Percentiles rank a stretch among this genome's conserved stretches.
These are phyloP conservation scores for Termitomyces sp. DNA, from an alignment of 768 basidiomycete species.

Conservation along the genomic window DNA sequence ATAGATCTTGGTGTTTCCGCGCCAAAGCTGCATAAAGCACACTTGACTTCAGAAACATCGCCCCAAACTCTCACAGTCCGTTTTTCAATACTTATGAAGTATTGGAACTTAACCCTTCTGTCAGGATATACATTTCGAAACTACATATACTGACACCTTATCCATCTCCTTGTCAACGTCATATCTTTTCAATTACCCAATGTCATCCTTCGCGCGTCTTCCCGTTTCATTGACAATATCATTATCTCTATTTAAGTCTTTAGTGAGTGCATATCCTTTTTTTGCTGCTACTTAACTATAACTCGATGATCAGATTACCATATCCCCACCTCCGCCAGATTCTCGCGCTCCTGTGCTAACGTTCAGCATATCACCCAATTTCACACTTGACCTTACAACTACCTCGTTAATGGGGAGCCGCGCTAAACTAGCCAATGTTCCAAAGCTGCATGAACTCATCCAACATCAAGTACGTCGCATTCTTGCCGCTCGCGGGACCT, in stretches of 20 bases:
- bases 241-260: constrained; percentile 66
- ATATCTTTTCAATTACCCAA: constrained; percentile 82
- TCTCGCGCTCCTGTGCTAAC: constrained; percentile 56
- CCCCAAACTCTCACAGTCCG: constrained; percentile 24
- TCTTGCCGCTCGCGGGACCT: constrained; percentile 52
- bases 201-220: constrained; percentile 73
- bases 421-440: constrained; percentile 96
- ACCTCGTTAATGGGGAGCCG: constrained; percentile 92
- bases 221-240: constrained; percentile 80
- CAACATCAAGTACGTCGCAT: constrained; percentile 73
- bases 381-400: constrained; percentile 80
- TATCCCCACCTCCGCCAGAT: constrained; percentile 54
- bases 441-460: constrained; percentile 94
- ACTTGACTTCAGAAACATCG: constrained; percentile 33
- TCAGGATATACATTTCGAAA: constrained; percentile 77
- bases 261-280: constrained; percentile 32
- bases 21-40: constrained; percentile 71
- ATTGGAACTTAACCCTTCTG: constrained; percentile 2
- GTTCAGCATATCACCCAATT: constrained; percentile 76
- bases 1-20: constrained; percentile 79
- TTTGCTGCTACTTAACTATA: background rate
- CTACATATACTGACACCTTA: constrained; percentile 78
- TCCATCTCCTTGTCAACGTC: constrained; percentile 82
- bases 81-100: background rate
- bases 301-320: constrained; percentile 41